Percentiles rank a stretch among this genome's conserved stretches.
Evolutionary conservation across 768 basidiomycete species (phyloP).

Genomic region (Leccinum olivaceopallidum): DNA sequence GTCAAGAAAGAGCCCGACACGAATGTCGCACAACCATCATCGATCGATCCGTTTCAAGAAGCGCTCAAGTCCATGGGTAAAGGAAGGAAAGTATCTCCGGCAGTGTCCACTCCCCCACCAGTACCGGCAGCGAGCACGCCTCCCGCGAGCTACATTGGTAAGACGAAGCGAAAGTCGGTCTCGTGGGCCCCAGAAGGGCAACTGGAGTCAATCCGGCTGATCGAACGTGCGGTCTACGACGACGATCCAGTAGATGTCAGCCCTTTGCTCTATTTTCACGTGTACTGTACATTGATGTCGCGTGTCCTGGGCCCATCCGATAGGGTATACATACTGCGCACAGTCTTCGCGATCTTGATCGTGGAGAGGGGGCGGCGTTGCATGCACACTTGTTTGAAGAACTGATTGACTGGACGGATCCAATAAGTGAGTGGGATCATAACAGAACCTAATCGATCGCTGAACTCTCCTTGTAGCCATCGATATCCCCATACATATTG

Average conservation of each 20-base stretch:
- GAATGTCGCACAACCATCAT: slow-evolving; percentile 74
- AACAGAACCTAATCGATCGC: slow-evolving; percentile 21
- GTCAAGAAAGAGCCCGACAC: slow-evolving; percentile 52
- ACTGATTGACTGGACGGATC: slow-evolving; percentile 83
- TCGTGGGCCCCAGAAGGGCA: slow-evolving; percentile 75
- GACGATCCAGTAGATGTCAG: slow-evolving; percentile 88
- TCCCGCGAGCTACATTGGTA: slow-evolving; percentile 41
- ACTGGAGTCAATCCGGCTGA: slow-evolving; percentile 74
- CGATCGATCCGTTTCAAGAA: slow-evolving; percentile 81
- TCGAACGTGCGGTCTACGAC: slow-evolving; percentile 86
- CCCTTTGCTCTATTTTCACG: slow-evolving; percentile 43
- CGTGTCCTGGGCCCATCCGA: slow-evolving; percentile 37
- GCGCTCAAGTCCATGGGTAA: slow-evolving; percentile 75
- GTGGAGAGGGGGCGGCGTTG: slow-evolving; percentile 83
- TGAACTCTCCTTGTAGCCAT: slow-evolving; percentile 44
- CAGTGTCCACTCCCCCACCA: slow-evolving; percentile 58
- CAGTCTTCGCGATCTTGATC: slow-evolving; percentile 82
- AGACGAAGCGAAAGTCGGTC: slow-evolving; percentile 74
- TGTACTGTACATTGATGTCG: slow-evolving; percentile 54
- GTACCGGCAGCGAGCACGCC: slow-evolving; percentile 32
- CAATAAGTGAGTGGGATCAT: slow-evolving; percentile 59
- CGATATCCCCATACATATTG: slow-evolving; percentile 61
- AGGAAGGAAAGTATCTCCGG: slow-evolving; percentile 60
- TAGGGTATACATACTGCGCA: slow-evolving; percentile 74
- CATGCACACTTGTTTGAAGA: slow-evolving; percentile 86